These are phyloP conservation scores for Nigrospora oryzae DNA, from an alignment of 2,329 filamentous ascomycete species.

Conservation along the genomic window DNA sequence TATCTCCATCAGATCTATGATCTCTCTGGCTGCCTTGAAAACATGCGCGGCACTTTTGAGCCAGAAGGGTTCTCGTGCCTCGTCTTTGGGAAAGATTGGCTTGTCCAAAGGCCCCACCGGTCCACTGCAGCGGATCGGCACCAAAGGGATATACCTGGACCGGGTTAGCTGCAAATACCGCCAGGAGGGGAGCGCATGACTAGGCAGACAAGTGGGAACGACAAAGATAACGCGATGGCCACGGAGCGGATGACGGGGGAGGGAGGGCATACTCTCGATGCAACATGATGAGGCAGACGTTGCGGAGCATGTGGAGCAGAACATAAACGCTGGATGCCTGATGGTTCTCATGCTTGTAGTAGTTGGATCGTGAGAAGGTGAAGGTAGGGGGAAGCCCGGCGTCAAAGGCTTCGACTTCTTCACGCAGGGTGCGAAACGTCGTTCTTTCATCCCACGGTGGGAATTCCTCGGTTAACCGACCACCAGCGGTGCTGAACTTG, in stretches of 20 bases:
- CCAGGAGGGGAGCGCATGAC: too few relatives aligned
- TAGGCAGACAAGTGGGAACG: not conserved
- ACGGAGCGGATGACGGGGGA: not conserved
- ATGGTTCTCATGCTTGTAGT: slow-evolving; percentile 56
- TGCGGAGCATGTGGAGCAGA: slow-evolving; percentile 57
- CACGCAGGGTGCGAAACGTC: slow-evolving; percentile 43
- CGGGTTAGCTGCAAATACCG: too few relatives aligned
- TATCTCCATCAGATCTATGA: slow-evolving; percentile 56
- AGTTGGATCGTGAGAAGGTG: slow-evolving; percentile 51
- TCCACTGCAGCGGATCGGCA: slow-evolving; percentile 42
- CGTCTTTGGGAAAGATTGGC: slow-evolving; percentile 40
- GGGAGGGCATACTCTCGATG: slow-evolving; percentile 46
- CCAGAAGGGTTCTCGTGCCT: slow-evolving; percentile 50
- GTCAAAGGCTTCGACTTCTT: slow-evolving; percentile 44
- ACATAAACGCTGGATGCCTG: slow-evolving; percentile 57
- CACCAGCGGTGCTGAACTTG: slow-evolving; percentile 42
- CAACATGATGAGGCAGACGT: slow-evolving; percentile 58
- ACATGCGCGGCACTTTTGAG: slow-evolving; percentile 51
- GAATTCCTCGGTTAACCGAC: slow-evolving; percentile 37
- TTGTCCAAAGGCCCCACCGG: slow-evolving; percentile 51
- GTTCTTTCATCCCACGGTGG: slow-evolving; percentile 53
- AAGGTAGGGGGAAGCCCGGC: slow-evolving; percentile 45
- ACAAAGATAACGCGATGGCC: not conserved
- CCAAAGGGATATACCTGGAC: slow-evolving; percentile 46
- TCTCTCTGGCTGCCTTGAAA: slow-evolving; percentile 54